Evolutionary conservation across 306 rosid genomes (phyloP).

Genomic region (Cucurbita ficifolia): DNA sequence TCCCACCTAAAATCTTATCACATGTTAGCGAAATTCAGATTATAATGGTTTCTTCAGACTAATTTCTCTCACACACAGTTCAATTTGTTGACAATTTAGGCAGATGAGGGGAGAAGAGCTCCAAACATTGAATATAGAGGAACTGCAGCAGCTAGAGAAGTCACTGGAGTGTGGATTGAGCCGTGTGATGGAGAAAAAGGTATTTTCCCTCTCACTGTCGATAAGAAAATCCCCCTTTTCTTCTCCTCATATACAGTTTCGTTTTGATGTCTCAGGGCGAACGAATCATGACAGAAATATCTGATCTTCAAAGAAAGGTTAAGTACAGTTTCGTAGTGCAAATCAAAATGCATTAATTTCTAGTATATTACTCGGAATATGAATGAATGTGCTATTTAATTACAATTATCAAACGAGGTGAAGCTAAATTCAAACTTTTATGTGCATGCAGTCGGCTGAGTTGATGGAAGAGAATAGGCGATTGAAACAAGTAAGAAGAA

Average conservation of each 20-base stretch:
- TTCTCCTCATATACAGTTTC: neutral
- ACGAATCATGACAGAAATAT: slow-evolving; percentile 59
- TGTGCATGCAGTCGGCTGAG: slow-evolving; percentile 35
- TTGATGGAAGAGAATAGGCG: slow-evolving; percentile 69
- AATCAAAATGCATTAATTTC: neutral
- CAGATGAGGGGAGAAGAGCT: slow-evolving; percentile 96
- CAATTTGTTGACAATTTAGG: slow-evolving; percentile 19
- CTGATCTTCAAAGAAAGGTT: slow-evolving; percentile 62
- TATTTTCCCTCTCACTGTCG: neutral
- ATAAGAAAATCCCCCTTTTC: neutral
- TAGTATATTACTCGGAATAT: neutral
- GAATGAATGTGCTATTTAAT: neutral
- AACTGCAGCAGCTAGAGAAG: slow-evolving; percentile 60
- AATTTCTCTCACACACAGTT: neutral
- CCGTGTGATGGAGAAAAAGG: slow-evolving; percentile 66
- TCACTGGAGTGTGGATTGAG: slow-evolving; percentile 66
- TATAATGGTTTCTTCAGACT: neutral
- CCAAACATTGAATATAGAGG: slow-evolving; percentile 50
- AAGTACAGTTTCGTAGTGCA: slow-evolving; percentile 5
- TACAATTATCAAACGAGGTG: neutral
- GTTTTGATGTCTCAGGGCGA: slow-evolving; percentile 36
- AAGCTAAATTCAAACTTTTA: neutral
- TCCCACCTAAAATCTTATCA: neutral
- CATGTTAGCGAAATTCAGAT: neutral
- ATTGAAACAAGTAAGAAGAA: slow-evolving; percentile 43